phyloP scores from a whole-genome alignment of 164 flowering plant genomes.

The Sedum album region DNA sequence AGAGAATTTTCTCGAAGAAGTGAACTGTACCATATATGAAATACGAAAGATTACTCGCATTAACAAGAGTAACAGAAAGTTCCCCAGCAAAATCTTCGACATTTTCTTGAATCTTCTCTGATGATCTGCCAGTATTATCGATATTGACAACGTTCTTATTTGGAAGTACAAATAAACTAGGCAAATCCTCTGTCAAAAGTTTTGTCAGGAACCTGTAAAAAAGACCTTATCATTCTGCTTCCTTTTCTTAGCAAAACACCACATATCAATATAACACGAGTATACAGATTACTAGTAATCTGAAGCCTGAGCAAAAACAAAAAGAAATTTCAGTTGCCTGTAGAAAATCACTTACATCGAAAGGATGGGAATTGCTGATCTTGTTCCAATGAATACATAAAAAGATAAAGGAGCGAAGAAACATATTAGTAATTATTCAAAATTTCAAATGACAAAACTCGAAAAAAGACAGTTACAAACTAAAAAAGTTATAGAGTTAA shows the following conservation, averaged over 20 bases:
- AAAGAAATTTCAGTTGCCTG: not conserved
- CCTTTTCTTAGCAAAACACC: not conserved
- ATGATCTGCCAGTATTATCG: slow-evolving; percentile 43
- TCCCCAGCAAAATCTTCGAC: slow-evolving; percentile 86
- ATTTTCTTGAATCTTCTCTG: slow-evolving; percentile 64
- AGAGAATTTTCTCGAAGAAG: not conserved
- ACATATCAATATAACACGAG: not conserved
- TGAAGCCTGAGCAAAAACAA: not conserved
- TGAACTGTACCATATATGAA: slow-evolving; percentile 49
- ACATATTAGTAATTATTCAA: slow-evolving; percentile 13
- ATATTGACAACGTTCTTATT: slow-evolving; percentile 91
- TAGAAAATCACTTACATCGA: slow-evolving; percentile 71
- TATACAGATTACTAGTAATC: not conserved
- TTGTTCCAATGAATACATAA: slow-evolving; percentile 30
- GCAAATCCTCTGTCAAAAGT: slow-evolving; percentile 95
- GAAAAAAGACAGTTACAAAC: too few species aligned
- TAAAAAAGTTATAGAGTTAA: too few species aligned
- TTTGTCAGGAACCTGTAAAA: slow-evolving; percentile 77
- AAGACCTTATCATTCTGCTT: not conserved
- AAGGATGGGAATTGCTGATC: slow-evolving; percentile 91
- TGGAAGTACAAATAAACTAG: slow-evolving; percentile 87
- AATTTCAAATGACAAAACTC: too few species aligned
- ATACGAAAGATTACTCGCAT: slow-evolving; percentile 81
- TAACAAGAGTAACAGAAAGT: slow-evolving; percentile 88
- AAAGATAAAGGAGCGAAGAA: slow-evolving; percentile 15